Conservation (phyloP, 176 grass and related monocot species). For the Lolium multiflorum region DNA sequence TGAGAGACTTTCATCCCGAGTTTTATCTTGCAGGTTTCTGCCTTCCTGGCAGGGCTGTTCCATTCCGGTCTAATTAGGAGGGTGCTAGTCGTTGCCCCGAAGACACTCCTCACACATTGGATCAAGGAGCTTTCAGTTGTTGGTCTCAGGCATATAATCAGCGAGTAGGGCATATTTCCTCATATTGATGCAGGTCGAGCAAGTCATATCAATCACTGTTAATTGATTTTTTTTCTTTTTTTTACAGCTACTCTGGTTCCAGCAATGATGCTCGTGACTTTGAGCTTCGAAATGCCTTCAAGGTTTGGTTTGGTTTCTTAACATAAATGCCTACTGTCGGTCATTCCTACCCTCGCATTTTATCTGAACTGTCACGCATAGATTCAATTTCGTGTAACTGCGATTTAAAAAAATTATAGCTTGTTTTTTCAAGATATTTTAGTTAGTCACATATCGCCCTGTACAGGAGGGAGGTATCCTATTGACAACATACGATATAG, state of each 20-base stretch:
- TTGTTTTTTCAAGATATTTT: no score
- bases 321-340: constrained; percentile 2
- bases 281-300: constrained; percentile 69
- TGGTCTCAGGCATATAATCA: constrained; percentile 57
- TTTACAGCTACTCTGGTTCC: constrained; percentile 64
- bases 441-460: no score
- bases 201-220: not conserved
- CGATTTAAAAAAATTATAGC: constrained; percentile 32
- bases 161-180: constrained; percentile 58
- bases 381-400: not conserved
- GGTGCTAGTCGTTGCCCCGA: constrained; percentile 76
- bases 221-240: constrained; percentile 25
- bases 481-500: constrained; percentile 86
- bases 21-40: constrained; percentile 62
- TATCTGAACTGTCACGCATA: not conserved
- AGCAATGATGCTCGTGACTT: constrained; percentile 53
- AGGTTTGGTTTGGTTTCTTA: constrained; percentile 56
- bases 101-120: constrained; percentile 82
- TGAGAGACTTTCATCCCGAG: no score
- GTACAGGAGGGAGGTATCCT: constrained; percentile 79
- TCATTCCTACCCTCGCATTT: not conserved
- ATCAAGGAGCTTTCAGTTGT: constrained; percentile 76
- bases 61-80: constrained; percentile 69
- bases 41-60: constrained; percentile 80
- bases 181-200: not conserved